These are phyloP conservation scores for Teunomyces kruisii DNA, from an alignment of 805 yeast genomes.

Conservation along the genomic window DNA sequence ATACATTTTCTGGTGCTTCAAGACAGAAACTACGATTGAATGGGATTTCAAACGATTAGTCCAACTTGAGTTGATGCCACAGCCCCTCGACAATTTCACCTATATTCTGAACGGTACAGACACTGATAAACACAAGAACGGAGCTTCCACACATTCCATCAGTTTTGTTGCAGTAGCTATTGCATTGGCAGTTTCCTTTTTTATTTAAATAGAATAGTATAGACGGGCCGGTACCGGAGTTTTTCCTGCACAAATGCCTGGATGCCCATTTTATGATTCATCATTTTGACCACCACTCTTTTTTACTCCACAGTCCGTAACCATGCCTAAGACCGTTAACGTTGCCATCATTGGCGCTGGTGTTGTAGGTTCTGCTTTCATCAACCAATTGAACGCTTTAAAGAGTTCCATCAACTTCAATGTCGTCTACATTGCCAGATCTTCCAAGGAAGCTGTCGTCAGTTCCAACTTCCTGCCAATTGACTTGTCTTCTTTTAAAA, in stretches of 20 bases:
- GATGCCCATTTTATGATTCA: neutral
- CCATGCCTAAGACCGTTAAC: slow-evolving; percentile 37
- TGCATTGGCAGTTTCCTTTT: neutral
- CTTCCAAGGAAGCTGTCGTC: slow-evolving; percentile 66
- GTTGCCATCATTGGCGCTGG: slow-evolving; percentile 71
- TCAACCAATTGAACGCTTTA: slow-evolving; percentile 71
- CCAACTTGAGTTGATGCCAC: slow-evolving; percentile 55
- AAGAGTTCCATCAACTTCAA: slow-evolving; percentile 66
- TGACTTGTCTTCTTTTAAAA: slow-evolving; percentile 58
- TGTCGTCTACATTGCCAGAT: slow-evolving; percentile 73
- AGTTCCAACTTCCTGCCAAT: slow-evolving; percentile 72
- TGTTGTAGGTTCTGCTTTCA: slow-evolving; percentile 90
- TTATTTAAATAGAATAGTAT: slow-evolving; percentile 1
- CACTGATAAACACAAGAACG: slow-evolving; percentile 17
- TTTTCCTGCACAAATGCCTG: neutral
- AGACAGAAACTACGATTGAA: slow-evolving; percentile 63
- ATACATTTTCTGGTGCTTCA: slow-evolving; percentile 72
- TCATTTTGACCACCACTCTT: neutral
- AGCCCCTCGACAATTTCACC: slow-evolving; percentile 47
- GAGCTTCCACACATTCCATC: neutral
- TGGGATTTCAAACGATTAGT: slow-evolving; percentile 63
- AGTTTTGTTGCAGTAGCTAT: slow-evolving; percentile 1
- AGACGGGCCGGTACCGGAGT: slow-evolving; percentile 5
- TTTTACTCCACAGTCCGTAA: neutral
- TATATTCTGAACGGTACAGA: slow-evolving; percentile 36